Base-by-base conservation (phyloP, 768 basidiomycete species). In the Suillus plorans region DNA sequence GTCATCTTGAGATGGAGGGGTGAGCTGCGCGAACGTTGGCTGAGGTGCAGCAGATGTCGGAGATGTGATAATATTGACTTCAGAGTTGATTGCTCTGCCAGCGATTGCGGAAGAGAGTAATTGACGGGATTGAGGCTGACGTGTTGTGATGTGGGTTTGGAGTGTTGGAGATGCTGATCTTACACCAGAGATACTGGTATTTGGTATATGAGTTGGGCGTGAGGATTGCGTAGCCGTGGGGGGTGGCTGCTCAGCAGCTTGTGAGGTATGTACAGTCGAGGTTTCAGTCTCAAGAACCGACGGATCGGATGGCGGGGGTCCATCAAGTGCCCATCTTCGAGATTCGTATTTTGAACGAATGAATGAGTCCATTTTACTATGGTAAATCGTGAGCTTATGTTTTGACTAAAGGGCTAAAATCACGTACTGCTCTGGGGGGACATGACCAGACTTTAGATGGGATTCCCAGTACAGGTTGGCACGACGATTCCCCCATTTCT, bases 401-500 rank as follows among this genome's bases (percentile, higher is more conserved):
- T 20, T 45, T 50, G 44, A 57, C 10, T 28, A 25, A 68, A 20
- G 28, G 28, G 28, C 28, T 59, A 39, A 55, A 52, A 53, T 10
- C 25, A 85, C 94, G 72, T 71, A 98, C 96, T 98, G 97, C 69
- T 99, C 97, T 6, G 93, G 91, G 44, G 97, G 96, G 25, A 91
- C 69, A 74, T 99, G 97, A 0, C 97, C 97, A 20, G 86, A 77
- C 75, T 94, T 96, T 63, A 99, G 80, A 79, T 97, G 96, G 5
- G 93, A 91, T 74, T 99, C 97, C 97, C 97, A 99, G 79, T 98
- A 99, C 5, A 92, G 70, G 78, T 99, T 99, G 9, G 95, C 97
- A 9, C 89, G 88, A 59, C 81, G 82, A 74, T 99, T 99, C 0
- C 97, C 97, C 97, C 97, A 99, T 75, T 90, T 92, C 75, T 92